Evolutionary conservation across 495 filamentous ascomycete genomes (phyloP).

Genomic region (Trypethelium eluteriae): DNA sequence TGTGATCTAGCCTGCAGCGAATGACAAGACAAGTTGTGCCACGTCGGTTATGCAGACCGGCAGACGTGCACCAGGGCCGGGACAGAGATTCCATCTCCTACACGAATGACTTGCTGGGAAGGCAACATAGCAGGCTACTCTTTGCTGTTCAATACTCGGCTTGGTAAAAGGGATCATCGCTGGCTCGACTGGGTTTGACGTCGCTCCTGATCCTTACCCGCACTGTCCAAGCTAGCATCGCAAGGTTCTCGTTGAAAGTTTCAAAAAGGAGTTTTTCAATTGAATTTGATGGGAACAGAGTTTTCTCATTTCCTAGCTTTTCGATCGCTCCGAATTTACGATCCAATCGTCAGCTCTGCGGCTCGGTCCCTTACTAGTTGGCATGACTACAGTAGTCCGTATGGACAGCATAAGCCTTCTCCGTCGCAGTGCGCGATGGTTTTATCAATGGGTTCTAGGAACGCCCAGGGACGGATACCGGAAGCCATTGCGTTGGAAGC

Average conservation of each 20-base stretch:
- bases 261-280: neutral
- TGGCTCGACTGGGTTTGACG: neutral
- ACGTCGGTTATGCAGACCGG: slow-evolving; percentile 8
- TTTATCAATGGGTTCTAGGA: neutral
- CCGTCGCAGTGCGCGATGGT: no score
- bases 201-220: neutral
- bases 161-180: slow-evolving; percentile 7
- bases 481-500: neutral
- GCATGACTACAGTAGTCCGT: no score
- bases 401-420: no score
- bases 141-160: neutral
- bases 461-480: neutral
- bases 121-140: neutral
- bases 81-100: neutral
- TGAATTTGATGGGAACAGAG: neutral
- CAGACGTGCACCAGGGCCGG: neutral
- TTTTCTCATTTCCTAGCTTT: neutral
- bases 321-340: neutral
- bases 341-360: neutral
- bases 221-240: neutral
- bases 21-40: slow-evolving; percentile 10
- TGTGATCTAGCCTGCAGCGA: slow-evolving; percentile 3
- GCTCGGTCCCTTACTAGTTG: neutral
- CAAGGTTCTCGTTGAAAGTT: neutral
- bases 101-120: slow-evolving; percentile 3